Evolutionary conservation across 805 yeast species (phyloP), one percentile per base, ranked within the genome.

Genomic region (Lipomyces chichibuensis): DNA sequence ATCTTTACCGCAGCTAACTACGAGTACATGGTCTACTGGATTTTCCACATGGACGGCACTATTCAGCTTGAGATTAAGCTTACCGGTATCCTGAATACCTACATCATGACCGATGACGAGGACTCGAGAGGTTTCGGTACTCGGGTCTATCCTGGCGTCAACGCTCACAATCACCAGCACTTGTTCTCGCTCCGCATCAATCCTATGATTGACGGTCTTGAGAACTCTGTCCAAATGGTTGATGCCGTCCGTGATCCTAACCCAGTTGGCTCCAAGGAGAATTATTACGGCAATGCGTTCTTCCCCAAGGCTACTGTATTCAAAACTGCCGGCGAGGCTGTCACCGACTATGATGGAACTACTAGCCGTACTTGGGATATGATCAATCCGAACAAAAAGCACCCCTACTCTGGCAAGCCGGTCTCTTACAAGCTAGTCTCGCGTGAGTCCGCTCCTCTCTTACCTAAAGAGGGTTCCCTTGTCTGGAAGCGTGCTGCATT

Each of bases 81-180:
- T 71, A 89, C 95, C 37, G 96, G 96, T 80, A 90, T 90, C 70
- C 83, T 90, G 80, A 90, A 89, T 83, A 90, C 96, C 29, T 88
- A 82, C 76, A 77, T 85, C 65, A 81, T 88, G 70, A 86, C 81
- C 65, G 88, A 86, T 66, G 88, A 82, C 72, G 95, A 89, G 78
- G 85, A 83, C 56, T 76, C 84, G 71, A 89, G 88, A 27, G 91
- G 91, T 73, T 90, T 90, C 88, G 96, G 94, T 66, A 88, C 94
- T 39, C 82, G 83, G 73, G 94, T 90, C 62, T 89, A 89, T 77
- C 95, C 95, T 66, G 84, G 85, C 71, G 91, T 88, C 64, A 88
- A 88, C 75, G 96, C 96, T 54, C 94, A 90, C 80, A 89, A 90
- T 79, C 96, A 90, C 80, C 96, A 90, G 83, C 95, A 90, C 80